phyloP scores from a whole-genome alignment of 202 grass and related monocot species.

The Schoenoplectus triqueter region DNA sequence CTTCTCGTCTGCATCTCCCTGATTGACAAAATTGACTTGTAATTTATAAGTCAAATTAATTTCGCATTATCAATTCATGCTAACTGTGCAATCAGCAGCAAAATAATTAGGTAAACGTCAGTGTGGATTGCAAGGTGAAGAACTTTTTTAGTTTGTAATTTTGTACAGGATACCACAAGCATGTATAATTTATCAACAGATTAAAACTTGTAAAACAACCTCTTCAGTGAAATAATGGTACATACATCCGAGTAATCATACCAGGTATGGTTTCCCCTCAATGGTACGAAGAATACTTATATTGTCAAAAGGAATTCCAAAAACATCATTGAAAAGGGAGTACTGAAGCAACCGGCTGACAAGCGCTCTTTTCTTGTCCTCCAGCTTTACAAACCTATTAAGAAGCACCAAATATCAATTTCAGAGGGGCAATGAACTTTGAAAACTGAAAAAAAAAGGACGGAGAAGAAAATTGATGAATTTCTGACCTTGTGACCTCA shows the following conservation, averaged over 20 bases:
- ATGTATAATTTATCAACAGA: no score
- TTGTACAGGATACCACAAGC: no score
- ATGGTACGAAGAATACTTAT: slow-evolving; percentile 55
- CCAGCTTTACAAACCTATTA: slow-evolving; percentile 64
- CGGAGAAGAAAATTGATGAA: not conserved
- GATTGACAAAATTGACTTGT: no score
- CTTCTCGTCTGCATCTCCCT: no score
- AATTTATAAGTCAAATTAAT: no score
- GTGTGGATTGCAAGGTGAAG: not conserved
- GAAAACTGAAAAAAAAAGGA: not conserved
- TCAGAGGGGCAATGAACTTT: not conserved
- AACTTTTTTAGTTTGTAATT: no score
- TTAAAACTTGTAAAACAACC: not conserved
- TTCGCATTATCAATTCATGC: not conserved
- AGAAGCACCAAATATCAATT: slow-evolving; percentile 12
- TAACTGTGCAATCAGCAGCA: not conserved
- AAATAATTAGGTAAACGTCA: not conserved
- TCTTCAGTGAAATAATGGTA: not conserved
- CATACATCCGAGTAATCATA: slow-evolving; percentile 19
- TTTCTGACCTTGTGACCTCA: slow-evolving; percentile 47
- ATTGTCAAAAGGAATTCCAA: slow-evolving; percentile 52
- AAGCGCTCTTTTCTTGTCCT: slow-evolving; percentile 76
- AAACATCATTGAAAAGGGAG: slow-evolving; percentile 51
- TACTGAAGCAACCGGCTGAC: slow-evolving; percentile 76
- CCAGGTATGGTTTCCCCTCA: slow-evolving; percentile 78